Base-by-base conservation (phyloP, 352 stramenopile genomes). In the Thalassiosira livingstoniorum region DNA sequence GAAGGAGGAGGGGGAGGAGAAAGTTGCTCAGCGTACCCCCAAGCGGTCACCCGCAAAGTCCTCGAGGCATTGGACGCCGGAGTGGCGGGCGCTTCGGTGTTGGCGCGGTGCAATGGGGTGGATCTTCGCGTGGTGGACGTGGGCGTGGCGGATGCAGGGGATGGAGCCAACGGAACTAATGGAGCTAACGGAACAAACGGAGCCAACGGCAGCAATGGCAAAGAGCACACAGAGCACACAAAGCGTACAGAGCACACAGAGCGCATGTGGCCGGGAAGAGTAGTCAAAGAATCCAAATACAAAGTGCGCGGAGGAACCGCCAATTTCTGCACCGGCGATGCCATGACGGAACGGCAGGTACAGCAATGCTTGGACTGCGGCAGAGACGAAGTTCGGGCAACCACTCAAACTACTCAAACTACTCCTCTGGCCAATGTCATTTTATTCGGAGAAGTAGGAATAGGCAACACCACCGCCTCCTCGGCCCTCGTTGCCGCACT, bases 361-460 rank as follows among this genome's bases (percentile, higher is more conserved):
- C 57, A 90, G 10, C 32, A 68, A 35, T 92, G 85, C 53, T 78
- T 95, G 0, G 11, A 18, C 23, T 63, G 70, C 0, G 92, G 92
- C 23, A 75, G 75, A 42, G 54, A 82, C 2, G 75, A 79, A 23
- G 72, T 86, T n/a, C 43, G 34, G 1, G 65, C 80, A 42, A 51
- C 81, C 23, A 75, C 87, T 0, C 21, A 84, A 39, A 63, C 86
- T 35, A 62, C 68, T 2, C 7, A 23, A 4, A 42, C 32, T 35
- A 63, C 86, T 35, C 57, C 68, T 2, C 7, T 21, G 2, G 51
- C 32, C 29, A 65, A 80, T 57, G 63, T 92, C 25, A 45, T 95
- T 11, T 51, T 79, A n/a, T 81, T 95, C 45, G 92, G 92, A 47
- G 92, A 95, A 79, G 82, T 95, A 31, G 92, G 92, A n/a, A 95